Evolutionary conservation across 1,284 basidiomycete genomes (phyloP).

Genomic region (Apiotrichum sp.): DNA sequence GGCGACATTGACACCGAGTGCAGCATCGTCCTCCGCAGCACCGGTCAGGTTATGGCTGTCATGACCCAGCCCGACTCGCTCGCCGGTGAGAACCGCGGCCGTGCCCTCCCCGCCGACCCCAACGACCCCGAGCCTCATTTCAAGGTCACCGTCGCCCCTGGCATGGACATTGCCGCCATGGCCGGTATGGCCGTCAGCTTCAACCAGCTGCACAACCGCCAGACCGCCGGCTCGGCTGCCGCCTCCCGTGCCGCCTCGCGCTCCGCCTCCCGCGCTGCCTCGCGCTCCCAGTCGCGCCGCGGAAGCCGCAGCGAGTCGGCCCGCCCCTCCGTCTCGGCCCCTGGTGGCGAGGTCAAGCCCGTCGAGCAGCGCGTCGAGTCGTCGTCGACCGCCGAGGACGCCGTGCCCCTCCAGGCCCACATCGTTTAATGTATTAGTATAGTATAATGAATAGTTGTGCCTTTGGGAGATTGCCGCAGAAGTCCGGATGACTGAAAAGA

Average conservation of each 20-base stretch:
- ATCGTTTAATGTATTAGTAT: no score
- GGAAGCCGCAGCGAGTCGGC: no score
- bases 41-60: slow-evolving; percentile 10
- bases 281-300: not conserved
- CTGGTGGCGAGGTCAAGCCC: no score
- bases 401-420: no score
- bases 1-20: slow-evolving; percentile 5
- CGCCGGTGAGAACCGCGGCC: not conserved
- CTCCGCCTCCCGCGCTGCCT: not conserved
- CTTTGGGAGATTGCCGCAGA: no score
- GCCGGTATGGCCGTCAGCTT: slow-evolving; percentile 47
- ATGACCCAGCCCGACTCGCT: not conserved
- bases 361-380: no score
- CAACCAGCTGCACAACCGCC: slow-evolving; percentile 40
- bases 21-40: not conserved
- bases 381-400: no score
- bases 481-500: no score
- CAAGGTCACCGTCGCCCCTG: slow-evolving; percentile 42
- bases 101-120: not conserved
- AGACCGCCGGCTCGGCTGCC: not conserved
- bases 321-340: no score
- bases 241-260: not conserved
- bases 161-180: slow-evolving; percentile 47
- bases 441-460: no score
- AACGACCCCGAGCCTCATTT: slow-evolving; percentile 23